Base-by-base conservation (phyloP, 768 basidiomycete species). In the Suillus paluster region DNA sequence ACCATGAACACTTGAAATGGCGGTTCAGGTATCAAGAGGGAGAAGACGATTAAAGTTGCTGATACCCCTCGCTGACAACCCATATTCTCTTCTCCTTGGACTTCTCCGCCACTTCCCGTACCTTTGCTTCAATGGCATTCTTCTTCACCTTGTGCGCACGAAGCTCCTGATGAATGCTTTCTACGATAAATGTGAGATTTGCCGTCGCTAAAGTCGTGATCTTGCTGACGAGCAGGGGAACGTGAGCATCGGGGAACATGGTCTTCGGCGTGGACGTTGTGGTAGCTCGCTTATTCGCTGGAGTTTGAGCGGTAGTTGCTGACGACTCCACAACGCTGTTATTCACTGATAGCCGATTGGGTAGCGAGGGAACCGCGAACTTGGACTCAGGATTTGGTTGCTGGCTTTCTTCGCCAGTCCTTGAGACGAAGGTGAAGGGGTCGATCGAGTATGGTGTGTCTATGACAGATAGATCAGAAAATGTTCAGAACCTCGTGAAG, bases 41-140 rank as follows among this genome's bases (percentile, higher is more conserved):
- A 49, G 17, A n/a, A 19, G 30, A 30, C 49, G 21, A 23, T 54
- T 17, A 38, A 5, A 11, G 9, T 15, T 38, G 11, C 10, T n/a
- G 36, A 25, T 23, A n/a, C 53, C 21, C 60, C 14, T 66, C 64
- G 41, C 87, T 90, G 34, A 94, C 80, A 38, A 89, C 75, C 94
- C 94, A 95, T 62, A 87, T 74, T 71, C 85, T 91, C 77, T 81
- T 86, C 61, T 86, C 84, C 71, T 84, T 90, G 67, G 84, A 87
- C 70, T 91, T 94, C 75, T 88, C 90, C 17, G 85, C 81, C 14
- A 94, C 83, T 73, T 94, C 91, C 50, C 84, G 81, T 41, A 95
- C 80, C 72, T 94, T 94, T 3, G 86, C 87, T 73, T 93, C 91
- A 49, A 95, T 87, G 5, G 91, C 86, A 55, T 88, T 90, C 81